Base-by-base conservation (phyloP, 2,329 filamentous ascomycete species). In the Teratosphaeria nubilosa region DNA sequence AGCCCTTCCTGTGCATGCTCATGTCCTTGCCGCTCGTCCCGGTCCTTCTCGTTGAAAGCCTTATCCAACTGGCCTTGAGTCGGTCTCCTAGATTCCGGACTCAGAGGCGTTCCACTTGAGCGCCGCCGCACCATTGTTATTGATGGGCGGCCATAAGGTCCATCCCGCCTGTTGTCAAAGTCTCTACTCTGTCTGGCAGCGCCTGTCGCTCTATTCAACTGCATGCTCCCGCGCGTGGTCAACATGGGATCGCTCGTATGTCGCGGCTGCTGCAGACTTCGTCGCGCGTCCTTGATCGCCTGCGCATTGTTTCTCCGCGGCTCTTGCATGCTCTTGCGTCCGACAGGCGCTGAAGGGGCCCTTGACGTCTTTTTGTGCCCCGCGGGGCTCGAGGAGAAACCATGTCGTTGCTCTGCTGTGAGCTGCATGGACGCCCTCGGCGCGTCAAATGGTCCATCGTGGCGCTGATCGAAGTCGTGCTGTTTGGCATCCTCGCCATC, bases 391-490 rank as follows among this genome's bases (percentile, higher is more conserved):
- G 27, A 5, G 5, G 27, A 30, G 41, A 48, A 48, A 22, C 41
- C 41, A 48, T 48, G 41, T 48, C 41, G 41, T 20, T n/a, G 41
- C 20, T 48, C 41, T 25, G 51, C 54, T 20, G 30, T 24, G 11
- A 53, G 32, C 24, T 31, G 57, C 41, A 32, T 48, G n/a, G 41
- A 55, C 11, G 55, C 54, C 22, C 24, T 50, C 22, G 56, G 60
- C 57, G 58, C 60, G 25, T 69, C 65, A 58, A 67, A 65, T 1
- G 69, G 68, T 9, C 68, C 68, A 57, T 70, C 67, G 54, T 69
- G 65, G 10, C 69, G 65, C 56, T 69, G 68, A 59, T 71, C 68
- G 62, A 71, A 70, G 63, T 70, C 66, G 60, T 70, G 68, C 57
- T 27, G 55, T 50, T 60, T 48, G 20, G 41, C 16, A 22, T 48